Conservation (phyloP, 495 filamentous ascomycete genomes). For the Aspergillus carlsbadensis region DNA sequence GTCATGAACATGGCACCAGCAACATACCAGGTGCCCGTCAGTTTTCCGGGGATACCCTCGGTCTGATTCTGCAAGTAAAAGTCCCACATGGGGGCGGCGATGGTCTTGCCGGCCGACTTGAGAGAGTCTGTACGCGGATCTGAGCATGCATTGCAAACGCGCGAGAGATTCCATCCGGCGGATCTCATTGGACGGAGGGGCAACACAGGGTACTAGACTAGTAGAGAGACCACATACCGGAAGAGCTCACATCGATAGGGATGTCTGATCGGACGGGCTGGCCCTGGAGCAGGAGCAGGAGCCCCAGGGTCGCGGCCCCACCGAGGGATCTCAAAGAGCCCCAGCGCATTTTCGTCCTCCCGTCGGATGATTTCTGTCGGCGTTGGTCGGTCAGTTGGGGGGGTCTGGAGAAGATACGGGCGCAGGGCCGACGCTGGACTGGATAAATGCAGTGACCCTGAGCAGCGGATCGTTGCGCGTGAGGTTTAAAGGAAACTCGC, state of each 20-base stretch:
- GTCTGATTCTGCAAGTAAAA: slow-evolving; percentile 48
- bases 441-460: slow-evolving; percentile 1
- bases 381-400: too few species aligned
- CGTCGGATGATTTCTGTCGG: too few species aligned
- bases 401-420: too few species aligned
- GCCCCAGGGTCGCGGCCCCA: slow-evolving; percentile 15
- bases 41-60: slow-evolving; percentile 36
- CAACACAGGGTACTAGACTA: not conserved
- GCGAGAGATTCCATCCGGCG: not conserved
- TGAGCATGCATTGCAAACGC: not conserved
- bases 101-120: slow-evolving; percentile 19
- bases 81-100: slow-evolving; percentile 41
- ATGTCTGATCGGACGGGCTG: slow-evolving; percentile 17
- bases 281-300: slow-evolving; percentile 17
- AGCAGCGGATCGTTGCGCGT: not conserved
- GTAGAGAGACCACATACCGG: slow-evolving; percentile 8
- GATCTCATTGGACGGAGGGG: not conserved
- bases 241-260: slow-evolving; percentile 11
- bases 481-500: slow-evolving; percentile 8
- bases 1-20: slow-evolving; percentile 48
- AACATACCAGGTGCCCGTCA: slow-evolving; percentile 47
- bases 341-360: slow-evolving; percentile 18
- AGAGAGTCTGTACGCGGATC: slow-evolving; percentile 16
- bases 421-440: not conserved
- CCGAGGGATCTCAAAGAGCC: slow-evolving; percentile 7